Percentiles rank a stretch among this genome's conserved stretches.
Evolutionary conservation across 2,329 filamentous ascomycete genomes (phyloP).

Genomic region (Rhynchosporium graminicola): DNA sequence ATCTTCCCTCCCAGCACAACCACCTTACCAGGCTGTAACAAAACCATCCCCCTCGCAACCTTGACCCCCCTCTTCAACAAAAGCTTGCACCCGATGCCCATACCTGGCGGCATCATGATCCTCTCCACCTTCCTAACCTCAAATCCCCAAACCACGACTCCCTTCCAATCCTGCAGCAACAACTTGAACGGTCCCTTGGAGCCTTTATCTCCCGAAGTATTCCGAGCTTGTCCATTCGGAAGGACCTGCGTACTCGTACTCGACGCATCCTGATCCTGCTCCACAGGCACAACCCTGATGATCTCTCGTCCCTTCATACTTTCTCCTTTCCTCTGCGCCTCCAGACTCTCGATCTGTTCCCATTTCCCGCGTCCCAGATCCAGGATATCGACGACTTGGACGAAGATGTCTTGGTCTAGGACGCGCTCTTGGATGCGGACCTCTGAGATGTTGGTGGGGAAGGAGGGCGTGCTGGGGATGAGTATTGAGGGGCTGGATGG

Average conservation of each 20-base stretch:
- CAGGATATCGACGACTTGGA: constrained; percentile 85
- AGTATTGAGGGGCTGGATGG: constrained; percentile 44
- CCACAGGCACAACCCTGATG: constrained; percentile 63
- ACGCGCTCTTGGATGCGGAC: constrained; percentile 54
- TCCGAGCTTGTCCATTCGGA: constrained; percentile 10
- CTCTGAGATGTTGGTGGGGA: constrained; percentile 61
- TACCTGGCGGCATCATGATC: constrained; percentile 57
- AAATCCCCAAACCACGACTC: constrained; percentile 68
- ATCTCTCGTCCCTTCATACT: constrained; percentile 77
- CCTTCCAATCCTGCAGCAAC: constrained; percentile 76
- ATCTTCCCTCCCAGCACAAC: constrained; percentile 86
- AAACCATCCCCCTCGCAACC: constrained; percentile 73
- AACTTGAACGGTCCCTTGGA: constrained; percentile 68
- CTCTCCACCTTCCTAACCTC: constrained; percentile 69
- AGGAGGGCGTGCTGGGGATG: constrained; percentile 47
- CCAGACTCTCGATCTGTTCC: constrained; percentile 84
- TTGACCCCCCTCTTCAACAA: constrained; percentile 66
- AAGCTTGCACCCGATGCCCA: constrained; percentile 80
- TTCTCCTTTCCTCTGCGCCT: constrained; percentile 72
- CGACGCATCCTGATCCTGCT: constrained; percentile 19
- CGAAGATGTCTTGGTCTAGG: constrained; percentile 63
- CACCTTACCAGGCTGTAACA: constrained; percentile 70
- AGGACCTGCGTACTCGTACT: constrained; percentile 35
- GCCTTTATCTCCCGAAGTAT: neutral
- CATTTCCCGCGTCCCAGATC: constrained; percentile 79